Conservation (phyloP, 768 basidiomycete genomes). For the Tylopilus vinaceipallidus region DNA sequence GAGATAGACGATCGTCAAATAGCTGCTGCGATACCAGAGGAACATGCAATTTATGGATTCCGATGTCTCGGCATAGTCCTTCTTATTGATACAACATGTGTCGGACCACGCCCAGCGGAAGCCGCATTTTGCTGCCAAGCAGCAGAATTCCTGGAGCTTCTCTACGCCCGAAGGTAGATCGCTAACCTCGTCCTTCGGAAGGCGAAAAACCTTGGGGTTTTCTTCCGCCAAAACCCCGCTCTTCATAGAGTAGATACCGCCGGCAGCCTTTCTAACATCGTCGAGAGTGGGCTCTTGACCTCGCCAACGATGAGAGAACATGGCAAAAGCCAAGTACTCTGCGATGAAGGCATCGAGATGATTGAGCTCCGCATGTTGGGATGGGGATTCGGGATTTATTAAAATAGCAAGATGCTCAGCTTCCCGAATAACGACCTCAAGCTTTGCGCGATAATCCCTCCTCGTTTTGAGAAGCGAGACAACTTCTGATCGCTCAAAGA, state of each 20-base stretch:
- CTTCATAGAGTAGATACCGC: constrained; percentile 21
- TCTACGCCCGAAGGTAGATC: constrained; percentile 1
- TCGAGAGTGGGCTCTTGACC: constrained; percentile 14
- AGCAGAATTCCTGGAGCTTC: constrained; percentile 33
- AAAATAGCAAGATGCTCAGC: background rate
- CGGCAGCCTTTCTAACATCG: constrained; percentile 12
- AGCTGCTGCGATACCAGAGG: constrained; percentile 26
- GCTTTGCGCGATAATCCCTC: constrained; percentile 8
- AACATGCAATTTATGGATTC: constrained; percentile 33
- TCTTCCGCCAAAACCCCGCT: background rate
- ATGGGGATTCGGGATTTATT: background rate
- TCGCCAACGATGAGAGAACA: constrained; percentile 30
- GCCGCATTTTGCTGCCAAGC: constrained; percentile 26
- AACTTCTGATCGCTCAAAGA: constrained; percentile 18
- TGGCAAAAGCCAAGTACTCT: constrained; percentile 24
- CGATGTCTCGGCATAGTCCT: constrained; percentile 21
- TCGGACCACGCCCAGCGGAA: constrained; percentile 33
- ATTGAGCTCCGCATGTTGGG: background rate
- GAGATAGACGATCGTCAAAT: constrained; percentile 30
- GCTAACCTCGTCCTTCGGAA: background rate
- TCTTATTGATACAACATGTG: constrained; percentile 30
- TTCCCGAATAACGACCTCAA: constrained; percentile 6
- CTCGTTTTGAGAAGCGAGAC: constrained; percentile 15
- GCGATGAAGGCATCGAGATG: constrained; percentile 13
- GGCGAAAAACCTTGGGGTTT: background rate